Percentiles rank a stretch among this genome's conserved stretches.
Evolutionary conservation across 176 grass and related monocot genomes (phyloP).

Genomic region (Musa beccarii): DNA sequence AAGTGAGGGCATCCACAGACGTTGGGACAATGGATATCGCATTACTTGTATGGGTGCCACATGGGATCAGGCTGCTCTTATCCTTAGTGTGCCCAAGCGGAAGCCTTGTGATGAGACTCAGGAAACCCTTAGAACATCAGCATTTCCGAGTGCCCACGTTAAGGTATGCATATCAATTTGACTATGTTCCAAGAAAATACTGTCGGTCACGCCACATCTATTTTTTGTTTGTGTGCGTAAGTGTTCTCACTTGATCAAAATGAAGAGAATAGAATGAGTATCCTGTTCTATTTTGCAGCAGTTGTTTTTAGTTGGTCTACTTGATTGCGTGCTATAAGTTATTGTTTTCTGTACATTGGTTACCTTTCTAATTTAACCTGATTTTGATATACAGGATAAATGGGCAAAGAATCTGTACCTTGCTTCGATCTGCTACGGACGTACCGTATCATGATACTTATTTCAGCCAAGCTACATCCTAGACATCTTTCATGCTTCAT

Average conservation of each 20-base stretch:
- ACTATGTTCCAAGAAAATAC: neutral
- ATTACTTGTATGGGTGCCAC: slow-evolving; percentile 59
- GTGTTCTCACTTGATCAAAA: neutral
- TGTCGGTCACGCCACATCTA: neutral
- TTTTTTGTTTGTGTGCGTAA: neutral
- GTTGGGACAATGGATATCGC: slow-evolving; percentile 51
- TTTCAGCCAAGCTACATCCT: neutral
- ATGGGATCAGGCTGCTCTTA: slow-evolving; percentile 49
- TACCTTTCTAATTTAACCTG: neutral
- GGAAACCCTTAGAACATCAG: slow-evolving; percentile 51
- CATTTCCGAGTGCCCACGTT: slow-evolving; percentile 51
- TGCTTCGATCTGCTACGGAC: slow-evolving; percentile 9
- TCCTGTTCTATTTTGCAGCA: no score
- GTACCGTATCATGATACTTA: slow-evolving; percentile 4
- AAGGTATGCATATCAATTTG: slow-evolving; percentile 30
- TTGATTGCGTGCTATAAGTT: neutral
- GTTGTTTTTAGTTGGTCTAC: no score
- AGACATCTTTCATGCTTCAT: neutral
- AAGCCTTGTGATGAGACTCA: slow-evolving; percentile 53
- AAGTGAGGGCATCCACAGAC: slow-evolving; percentile 52
- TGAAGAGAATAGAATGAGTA: neutral
- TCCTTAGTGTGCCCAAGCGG: slow-evolving; percentile 49
- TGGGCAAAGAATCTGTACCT: slow-evolving; percentile 20
- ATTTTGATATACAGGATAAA: slow-evolving; percentile 3
- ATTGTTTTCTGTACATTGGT: neutral